Evolutionary conservation across 768 basidiomycete genomes (phyloP), one percentile per base, ranked within the genome.

Genomic region (Podaxis carcinomalis): DNA sequence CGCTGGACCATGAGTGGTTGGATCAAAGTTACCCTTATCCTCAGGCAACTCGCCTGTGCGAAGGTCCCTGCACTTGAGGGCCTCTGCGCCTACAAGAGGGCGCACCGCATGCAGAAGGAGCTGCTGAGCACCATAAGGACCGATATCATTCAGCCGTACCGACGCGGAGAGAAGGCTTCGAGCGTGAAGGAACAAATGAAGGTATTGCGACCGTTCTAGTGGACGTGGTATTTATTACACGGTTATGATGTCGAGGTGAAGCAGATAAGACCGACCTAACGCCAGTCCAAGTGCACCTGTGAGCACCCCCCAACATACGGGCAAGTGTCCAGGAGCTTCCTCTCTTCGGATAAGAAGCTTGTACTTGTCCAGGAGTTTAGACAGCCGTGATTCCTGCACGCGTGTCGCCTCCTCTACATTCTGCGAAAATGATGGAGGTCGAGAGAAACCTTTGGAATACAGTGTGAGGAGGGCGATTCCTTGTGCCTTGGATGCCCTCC

Each of bases 141-240:
- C 97, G 64, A 97, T 80, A 25, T 84, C 83, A 72, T 98, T 98
- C 68, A 98, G 79, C 5, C 97, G 85, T 16, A 99, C 91, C 1
- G 94, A 88, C 4, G 95, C 93, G 6, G 95, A 98, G 47, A 98
- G 79, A 55, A 98, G 75, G 57, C 93, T 85, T 13, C 97, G 84
- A 3, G 92, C 91, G 66, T 98, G 93, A 4, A 99, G 84, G 77
- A 97, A 98, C 35, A 98, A 85, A 68, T 95, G 90, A 13, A 99
- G 85, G 69, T 92, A 90, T 65, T 89, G 87, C 7, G 92, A 79
- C 28, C 92, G 86, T 65, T 89, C 95, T 98, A 69, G n/a, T 7
- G 27, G 16, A 19, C 37, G 39, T 51, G 25, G 35, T 7, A 56
- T 61, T 51, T 27, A 36, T 55, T 21, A 52, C 19, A 46, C 9